Percentiles rank a stretch among this genome's conserved stretches.
These are phyloP conservation scores for Hirschioporus abietinus DNA, from an alignment of 768 basidiomycete species.

Conservation along the genomic window DNA sequence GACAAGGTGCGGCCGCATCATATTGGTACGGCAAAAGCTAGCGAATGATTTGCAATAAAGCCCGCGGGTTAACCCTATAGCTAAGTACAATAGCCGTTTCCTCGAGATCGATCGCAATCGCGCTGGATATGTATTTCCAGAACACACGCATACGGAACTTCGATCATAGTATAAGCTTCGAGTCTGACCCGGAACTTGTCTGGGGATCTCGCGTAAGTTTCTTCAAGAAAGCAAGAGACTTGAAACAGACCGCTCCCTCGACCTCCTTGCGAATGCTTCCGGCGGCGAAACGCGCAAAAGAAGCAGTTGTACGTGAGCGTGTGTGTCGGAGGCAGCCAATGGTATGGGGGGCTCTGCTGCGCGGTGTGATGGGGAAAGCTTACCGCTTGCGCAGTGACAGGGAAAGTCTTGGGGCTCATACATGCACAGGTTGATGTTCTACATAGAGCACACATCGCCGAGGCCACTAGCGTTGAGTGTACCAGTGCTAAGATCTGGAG, in stretches of 20 bases:
- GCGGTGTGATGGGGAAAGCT: background rate
- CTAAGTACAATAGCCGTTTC: background rate
- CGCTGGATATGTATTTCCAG: background rate
- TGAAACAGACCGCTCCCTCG: background rate
- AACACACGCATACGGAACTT: background rate
- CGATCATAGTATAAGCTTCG: background rate
- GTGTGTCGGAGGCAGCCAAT: background rate
- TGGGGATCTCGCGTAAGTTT: background rate
- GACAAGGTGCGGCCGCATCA: background rate
- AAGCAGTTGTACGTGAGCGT: background rate
- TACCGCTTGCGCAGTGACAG: background rate
- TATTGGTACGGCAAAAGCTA: background rate
- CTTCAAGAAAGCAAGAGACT: no score
- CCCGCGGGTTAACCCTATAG: background rate
- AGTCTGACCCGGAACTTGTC: conserved; percentile 1
- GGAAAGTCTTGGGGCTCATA: background rate
- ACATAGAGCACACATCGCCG: background rate
- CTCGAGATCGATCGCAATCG: background rate
- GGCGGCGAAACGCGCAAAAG: background rate
- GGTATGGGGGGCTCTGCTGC: background rate
- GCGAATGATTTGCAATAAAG: background rate
- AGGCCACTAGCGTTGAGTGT: background rate
- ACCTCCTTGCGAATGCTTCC: background rate
- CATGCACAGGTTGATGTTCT: background rate
- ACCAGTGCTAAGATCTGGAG: background rate